Evolutionary conservation across 192 early-diverging fungal species (phyloP).

Genomic region (Cetraspora pellucida): DNA sequence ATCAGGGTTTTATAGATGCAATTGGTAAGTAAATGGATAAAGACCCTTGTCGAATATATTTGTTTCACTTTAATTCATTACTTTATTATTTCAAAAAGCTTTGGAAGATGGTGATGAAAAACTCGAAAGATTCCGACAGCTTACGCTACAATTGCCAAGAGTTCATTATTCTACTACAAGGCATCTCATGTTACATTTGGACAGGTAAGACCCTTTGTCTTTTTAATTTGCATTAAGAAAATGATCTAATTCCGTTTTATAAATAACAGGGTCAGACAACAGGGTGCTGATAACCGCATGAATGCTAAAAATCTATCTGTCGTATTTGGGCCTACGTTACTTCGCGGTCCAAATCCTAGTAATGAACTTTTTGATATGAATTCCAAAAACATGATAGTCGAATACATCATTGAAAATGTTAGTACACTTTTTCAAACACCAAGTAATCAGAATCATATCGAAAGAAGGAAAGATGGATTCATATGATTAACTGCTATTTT

Average conservation of each 20-base stretch:
- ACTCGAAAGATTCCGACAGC: conserved; percentile 47
- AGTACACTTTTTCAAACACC: conserved; percentile 22
- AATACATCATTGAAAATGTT: conserved; percentile 67
- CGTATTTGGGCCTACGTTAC: conserved; percentile 90
- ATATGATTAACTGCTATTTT: conserved; percentile 1
- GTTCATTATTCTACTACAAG: conserved; percentile 66
- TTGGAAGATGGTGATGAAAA: conserved; percentile 43
- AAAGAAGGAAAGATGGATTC: conserved; percentile 19
- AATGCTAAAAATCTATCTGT: conserved; percentile 88
- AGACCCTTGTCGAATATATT: neutral
- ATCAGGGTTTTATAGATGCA: conserved; percentile 66
- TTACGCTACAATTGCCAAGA: conserved; percentile 59
- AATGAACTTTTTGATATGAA: conserved; percentile 75
- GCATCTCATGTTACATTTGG: conserved; percentile 64
- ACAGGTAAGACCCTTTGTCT: conserved; percentile 41
- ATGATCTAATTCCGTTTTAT: neutral
- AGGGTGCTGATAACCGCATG: conserved; percentile 81
- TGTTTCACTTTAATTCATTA: conserved; percentile 13
- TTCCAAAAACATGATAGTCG: conserved; percentile 70
- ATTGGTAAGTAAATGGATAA: conserved; percentile 39
- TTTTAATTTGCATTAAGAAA: neutral
- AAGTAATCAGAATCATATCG: neutral
- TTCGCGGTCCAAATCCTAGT: conserved; percentile 64
- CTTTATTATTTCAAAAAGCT: conserved; percentile 30
- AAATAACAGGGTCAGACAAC: conserved; percentile 54